These are phyloP conservation scores for Paraglomus brasilianum DNA, from an alignment of 192 early-diverging fungal genomes.

Conservation along the genomic window DNA sequence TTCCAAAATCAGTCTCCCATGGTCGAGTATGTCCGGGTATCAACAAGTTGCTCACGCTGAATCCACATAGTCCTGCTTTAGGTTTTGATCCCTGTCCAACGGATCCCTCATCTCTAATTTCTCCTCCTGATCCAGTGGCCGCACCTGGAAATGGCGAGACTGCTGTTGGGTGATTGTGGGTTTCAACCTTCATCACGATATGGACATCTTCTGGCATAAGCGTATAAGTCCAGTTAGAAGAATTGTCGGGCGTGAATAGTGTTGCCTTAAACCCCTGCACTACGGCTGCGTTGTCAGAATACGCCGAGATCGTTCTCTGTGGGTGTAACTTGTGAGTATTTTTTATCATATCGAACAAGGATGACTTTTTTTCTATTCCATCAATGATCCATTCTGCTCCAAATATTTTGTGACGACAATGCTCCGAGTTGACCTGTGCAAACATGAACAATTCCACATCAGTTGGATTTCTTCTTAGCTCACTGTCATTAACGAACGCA, in stretches of 20 bases:
- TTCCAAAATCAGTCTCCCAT: constrained; percentile 89
- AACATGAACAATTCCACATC: constrained; percentile 99
- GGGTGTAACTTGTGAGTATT: constrained; percentile 88
- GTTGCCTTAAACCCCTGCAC: constrained; percentile 70
- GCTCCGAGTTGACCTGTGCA: constrained; percentile 99
- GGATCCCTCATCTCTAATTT: constrained; percentile 99
- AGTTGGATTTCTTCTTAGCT: constrained; percentile 84
- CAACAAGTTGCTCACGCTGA: constrained; percentile 90
- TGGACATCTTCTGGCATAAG: constrained; percentile 73
- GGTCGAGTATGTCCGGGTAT: constrained; percentile 90
- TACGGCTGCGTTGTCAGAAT: constrained; percentile 98
- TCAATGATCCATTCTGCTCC: constrained; percentile 98
- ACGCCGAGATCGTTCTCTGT: constrained; percentile 87
- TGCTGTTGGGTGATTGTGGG: constrained; percentile 99
- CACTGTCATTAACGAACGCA: constrained; percentile 65
- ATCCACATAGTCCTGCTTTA: constrained; percentile 94
- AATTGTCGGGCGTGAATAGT: constrained; percentile 53
- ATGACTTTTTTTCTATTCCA: constrained; percentile 69
- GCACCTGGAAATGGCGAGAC: constrained; percentile 99
- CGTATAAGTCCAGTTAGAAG: constrained; percentile 58
- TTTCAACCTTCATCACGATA: constrained; percentile 96
- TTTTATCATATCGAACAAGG: constrained; percentile 95
- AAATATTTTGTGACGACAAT: constrained; percentile 99
- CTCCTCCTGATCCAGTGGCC: constrained; percentile 97
- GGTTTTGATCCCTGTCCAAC: constrained; percentile 95